These are phyloP conservation scores for Vicia sativa DNA, from an alignment of 306 rosid species.

Conservation along the genomic window DNA sequence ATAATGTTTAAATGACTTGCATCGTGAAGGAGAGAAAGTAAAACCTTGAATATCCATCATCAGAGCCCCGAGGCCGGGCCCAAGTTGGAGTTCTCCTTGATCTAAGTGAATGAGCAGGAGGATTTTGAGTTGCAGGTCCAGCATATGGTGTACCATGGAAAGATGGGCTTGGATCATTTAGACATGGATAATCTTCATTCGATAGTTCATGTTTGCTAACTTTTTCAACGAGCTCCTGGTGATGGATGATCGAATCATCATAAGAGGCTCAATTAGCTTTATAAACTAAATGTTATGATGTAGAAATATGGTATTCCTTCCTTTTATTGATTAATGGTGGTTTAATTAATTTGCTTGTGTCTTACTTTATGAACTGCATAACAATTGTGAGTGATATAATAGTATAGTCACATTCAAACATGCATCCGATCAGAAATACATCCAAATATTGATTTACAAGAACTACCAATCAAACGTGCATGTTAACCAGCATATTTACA, in stretches of 20 bases:
- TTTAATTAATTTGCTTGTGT: neutral
- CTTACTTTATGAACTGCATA: neutral
- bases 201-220: slow-evolving; percentile 79
- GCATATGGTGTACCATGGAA: slow-evolving; percentile 61
- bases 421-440: neutral
- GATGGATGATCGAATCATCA: slow-evolving; percentile 27
- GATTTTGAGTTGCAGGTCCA: slow-evolving; percentile 48
- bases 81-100: slow-evolving; percentile 86
- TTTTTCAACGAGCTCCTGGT: slow-evolving; percentile 86
- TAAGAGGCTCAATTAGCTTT: slow-evolving; percentile 32
- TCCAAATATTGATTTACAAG: neutral
- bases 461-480: neutral
- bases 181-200: slow-evolving; percentile 85
- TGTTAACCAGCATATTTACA: slow-evolving; percentile 29
- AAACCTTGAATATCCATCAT: slow-evolving; percentile 96
- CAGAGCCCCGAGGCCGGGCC: slow-evolving; percentile 88
- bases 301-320: slow-evolving; percentile 8
- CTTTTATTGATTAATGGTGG: neutral
- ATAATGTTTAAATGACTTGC: slow-evolving; percentile 27
- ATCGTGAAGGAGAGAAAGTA: slow-evolving; percentile 24
- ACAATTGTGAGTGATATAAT: slow-evolving; percentile 6
- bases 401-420: neutral
- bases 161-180: slow-evolving; percentile 84
- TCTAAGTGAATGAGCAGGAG: slow-evolving; percentile 82
- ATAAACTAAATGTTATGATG: neutral